Conservation (phyloP, 192 early-diverging fungal genomes). For the Radiomyces spectabilis region DNA sequence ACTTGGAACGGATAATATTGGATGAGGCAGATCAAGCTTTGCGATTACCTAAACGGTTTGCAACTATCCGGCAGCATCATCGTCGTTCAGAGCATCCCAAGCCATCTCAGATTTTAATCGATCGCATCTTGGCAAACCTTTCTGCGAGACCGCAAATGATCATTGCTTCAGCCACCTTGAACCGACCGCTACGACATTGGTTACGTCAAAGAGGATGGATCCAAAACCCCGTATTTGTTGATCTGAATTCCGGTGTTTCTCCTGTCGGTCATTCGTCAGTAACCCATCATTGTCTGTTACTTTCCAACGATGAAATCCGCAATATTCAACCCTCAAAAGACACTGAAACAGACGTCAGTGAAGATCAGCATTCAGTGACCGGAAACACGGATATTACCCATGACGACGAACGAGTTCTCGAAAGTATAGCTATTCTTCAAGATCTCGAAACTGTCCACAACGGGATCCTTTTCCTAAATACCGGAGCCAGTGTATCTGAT, state of each 20-base stretch:
- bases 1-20: conserved; percentile 31
- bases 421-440: conserved; percentile 32
- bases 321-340: conserved; percentile 25
- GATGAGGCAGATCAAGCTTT: conserved; percentile 53
- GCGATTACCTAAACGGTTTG: conserved; percentile 40
- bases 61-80: conserved; percentile 26
- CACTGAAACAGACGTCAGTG: neutral
- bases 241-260: conserved; percentile 38
- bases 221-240: conserved; percentile 49
- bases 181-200: conserved; percentile 51
- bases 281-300: conserved; percentile 43
- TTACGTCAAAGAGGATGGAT: conserved; percentile 42
- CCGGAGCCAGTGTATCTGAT: conserved; percentile 23
- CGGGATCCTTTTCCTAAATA: conserved; percentile 40
- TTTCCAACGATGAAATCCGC: conserved; percentile 32
- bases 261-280: too few relatives aligned
- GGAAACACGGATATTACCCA: neutral
- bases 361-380: neutral
- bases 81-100: conserved; percentile 35
- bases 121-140: conserved; percentile 16
- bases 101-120: conserved; percentile 32
- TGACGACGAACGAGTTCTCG: conserved; percentile 41
- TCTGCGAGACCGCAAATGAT: conserved; percentile 42
- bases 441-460: conserved; percentile 35
- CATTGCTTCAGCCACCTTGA: conserved; percentile 64